Evolutionary conservation across 768 basidiomycete species (phyloP).

Genomic region (Kwoniella dejecticola): DNA sequence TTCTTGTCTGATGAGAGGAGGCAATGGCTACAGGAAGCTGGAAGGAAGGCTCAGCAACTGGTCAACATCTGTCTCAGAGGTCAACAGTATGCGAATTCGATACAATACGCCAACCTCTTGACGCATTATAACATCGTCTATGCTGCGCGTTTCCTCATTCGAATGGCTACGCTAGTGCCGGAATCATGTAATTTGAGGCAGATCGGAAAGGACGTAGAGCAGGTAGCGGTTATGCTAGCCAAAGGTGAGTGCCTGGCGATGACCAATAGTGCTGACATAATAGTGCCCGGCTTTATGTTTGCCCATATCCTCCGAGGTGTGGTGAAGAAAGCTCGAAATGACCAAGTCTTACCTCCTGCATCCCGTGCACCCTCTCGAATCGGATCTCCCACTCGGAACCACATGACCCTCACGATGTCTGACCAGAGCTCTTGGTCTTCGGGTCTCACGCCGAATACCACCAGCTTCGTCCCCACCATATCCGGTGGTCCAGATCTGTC

Average conservation of each 20-base stretch:
- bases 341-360: constrained; percentile 42
- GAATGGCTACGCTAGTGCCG: constrained; percentile 40
- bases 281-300: constrained; percentile 49
- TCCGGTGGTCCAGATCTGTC: constrained; percentile 4
- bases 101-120: constrained; percentile 38
- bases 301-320: constrained; percentile 39
- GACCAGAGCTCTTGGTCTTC: constrained; percentile 10
- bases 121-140: constrained; percentile 36
- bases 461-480: background rate
- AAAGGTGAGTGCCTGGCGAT: constrained; percentile 27
- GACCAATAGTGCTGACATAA: constrained; percentile 2
- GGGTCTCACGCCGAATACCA: constrained; percentile 1
- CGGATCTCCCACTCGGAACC: constrained; percentile 1
- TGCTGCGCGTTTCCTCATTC: constrained; percentile 44
- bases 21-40: constrained; percentile 34
- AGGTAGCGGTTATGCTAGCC: constrained; percentile 30
- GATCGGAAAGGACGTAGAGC: constrained; percentile 44
- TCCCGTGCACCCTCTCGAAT: constrained; percentile 32
- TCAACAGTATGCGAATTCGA: constrained; percentile 36
- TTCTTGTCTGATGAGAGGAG: constrained; percentile 33
- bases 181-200: constrained; percentile 38
- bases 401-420: background rate
- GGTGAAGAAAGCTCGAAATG: constrained; percentile 36
- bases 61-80: constrained; percentile 31
- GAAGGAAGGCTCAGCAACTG: constrained; percentile 33